A percentile compares a stretch with the other conserved stretches of the same genome.
phyloP scores from a whole-genome alignment of 192 early-diverging fungal species.

The Backusella tuberculispora region DNA sequence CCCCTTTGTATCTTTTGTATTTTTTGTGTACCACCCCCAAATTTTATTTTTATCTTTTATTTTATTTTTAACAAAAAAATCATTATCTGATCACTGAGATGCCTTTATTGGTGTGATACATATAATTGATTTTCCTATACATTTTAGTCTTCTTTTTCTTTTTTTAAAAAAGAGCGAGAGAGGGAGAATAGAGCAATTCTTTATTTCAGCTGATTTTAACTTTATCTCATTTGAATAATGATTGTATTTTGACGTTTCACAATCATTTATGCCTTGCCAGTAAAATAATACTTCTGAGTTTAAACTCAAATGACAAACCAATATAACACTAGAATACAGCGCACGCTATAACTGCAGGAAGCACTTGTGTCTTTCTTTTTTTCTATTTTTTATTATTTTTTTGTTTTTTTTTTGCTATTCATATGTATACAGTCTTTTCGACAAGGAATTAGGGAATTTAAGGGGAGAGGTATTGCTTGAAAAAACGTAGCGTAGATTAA shows the following conservation, averaged over 20 bases:
- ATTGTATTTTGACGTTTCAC: not conserved
- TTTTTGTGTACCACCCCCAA: conserved; percentile 1
- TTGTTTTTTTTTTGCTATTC: conserved; percentile 12
- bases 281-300: not conserved
- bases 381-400: conserved; percentile 13
- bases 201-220: not conserved
- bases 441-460: not conserved
- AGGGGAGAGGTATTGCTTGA: not conserved
- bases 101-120: conserved; percentile 9
- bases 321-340: not conserved
- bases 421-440: conserved; percentile 1
- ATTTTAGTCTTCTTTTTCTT: not conserved
- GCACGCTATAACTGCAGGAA: not conserved
- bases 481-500: not conserved
- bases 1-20: not conserved
- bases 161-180: not conserved
- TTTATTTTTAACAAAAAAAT: not conserved
- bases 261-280: not conserved
- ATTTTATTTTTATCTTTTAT: not conserved
- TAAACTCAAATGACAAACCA: not conserved
- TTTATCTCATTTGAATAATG: not conserved
- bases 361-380: not conserved
- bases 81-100: conserved; percentile 13
- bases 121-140: not conserved
- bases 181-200: not conserved